A percentile compares a stretch with the other conserved stretches of the same genome.
Conservation (phyloP, 2,329 filamentous ascomycete species). For the Colletotrichum shisoi region DNA sequence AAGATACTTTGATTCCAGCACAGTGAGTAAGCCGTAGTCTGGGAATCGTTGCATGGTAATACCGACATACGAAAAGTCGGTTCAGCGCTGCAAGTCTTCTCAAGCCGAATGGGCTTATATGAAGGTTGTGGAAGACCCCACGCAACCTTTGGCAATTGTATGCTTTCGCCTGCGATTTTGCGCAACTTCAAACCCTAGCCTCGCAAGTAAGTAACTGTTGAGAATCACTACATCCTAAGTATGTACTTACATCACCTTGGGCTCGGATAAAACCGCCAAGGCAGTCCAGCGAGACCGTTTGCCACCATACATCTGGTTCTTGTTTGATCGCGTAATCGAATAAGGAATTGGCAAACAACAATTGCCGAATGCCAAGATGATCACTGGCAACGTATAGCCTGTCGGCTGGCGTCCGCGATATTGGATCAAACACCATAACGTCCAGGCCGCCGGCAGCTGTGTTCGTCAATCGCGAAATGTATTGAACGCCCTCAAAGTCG, state of each 20-base stretch:
- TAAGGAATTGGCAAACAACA: constrained; percentile 16
- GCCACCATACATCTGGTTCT: constrained; percentile 18
- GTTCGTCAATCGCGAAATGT: constrained; percentile 17
- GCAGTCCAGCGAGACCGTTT: constrained; percentile 2
- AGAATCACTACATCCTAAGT: not conserved
- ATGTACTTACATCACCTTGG: constrained; percentile 13
- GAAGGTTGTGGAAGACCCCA: constrained; percentile 8
- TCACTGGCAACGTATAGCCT: constrained; percentile 17
- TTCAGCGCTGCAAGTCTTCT: not conserved
- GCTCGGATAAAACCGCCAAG: constrained; percentile 6
- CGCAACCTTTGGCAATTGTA: not conserved
- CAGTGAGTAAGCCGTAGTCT: constrained; percentile 20
- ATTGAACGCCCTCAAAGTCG: constrained; percentile 24
- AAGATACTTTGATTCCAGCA: constrained; percentile 13
- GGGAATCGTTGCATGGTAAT: constrained; percentile 11
- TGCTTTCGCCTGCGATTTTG: not conserved
- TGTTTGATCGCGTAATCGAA: not conserved
- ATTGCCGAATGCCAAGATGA: constrained; percentile 13
- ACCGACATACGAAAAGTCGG: constrained; percentile 12
- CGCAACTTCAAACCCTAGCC: constrained; percentile 24
- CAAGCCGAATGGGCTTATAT: constrained; percentile 1
- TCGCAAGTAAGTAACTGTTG: not conserved
- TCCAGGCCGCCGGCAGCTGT: not conserved
- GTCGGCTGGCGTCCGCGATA: not conserved
- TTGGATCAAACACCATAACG: constrained; percentile 17